Evolutionary conservation across 352 stramenopile species (phyloP).

Genomic region (Globisporangium viniferum): DNA sequence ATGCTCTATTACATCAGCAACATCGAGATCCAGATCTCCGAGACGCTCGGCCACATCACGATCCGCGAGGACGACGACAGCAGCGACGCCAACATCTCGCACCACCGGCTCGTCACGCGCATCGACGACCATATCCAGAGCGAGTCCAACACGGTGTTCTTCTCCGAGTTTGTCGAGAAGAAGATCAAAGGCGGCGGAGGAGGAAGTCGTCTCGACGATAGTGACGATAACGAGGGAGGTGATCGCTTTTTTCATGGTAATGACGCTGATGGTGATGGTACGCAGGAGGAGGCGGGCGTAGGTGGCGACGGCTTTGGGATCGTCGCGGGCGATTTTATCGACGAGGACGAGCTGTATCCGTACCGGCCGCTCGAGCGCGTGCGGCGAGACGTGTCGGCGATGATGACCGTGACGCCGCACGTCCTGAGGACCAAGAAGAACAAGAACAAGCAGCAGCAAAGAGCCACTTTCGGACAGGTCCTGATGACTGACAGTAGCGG

Average conservation of each 20-base stretch:
- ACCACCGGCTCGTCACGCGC: conserved; percentile 43
- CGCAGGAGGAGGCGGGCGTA: conserved; percentile 7
- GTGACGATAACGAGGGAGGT: not conserved
- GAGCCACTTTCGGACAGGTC: not conserved
- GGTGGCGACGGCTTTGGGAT: conserved; percentile 22
- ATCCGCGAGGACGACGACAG: conserved; percentile 56
- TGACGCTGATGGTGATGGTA: conserved; percentile 8
- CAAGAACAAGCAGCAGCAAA: conserved; percentile 1
- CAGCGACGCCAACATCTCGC: conserved; percentile 32
- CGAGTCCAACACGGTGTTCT: conserved; percentile 41
- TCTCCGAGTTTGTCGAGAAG: conserved; percentile 21
- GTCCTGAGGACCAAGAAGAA: conserved; percentile 1
- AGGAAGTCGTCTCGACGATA: not conserved
- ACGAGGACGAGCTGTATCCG: conserved; percentile 23
- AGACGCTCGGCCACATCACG: conserved; percentile 49
- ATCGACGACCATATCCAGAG: conserved; percentile 28
- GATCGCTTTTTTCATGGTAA: not conserved
- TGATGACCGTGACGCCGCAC: conserved; percentile 25
- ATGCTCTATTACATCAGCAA: conserved; percentile 45
- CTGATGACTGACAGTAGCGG: not conserved
- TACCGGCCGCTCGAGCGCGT: conserved; percentile 15
- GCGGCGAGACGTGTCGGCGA: conserved; percentile 23
- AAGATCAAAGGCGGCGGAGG: not conserved
- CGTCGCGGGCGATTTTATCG: conserved; percentile 17
- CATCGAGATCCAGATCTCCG: conserved; percentile 57